Percentiles rank a stretch among this genome's conserved stretches.
These are phyloP conservation scores for Euphorbia tirucalli DNA, from an alignment of 345 rosid genomes.

Conservation along the genomic window DNA sequence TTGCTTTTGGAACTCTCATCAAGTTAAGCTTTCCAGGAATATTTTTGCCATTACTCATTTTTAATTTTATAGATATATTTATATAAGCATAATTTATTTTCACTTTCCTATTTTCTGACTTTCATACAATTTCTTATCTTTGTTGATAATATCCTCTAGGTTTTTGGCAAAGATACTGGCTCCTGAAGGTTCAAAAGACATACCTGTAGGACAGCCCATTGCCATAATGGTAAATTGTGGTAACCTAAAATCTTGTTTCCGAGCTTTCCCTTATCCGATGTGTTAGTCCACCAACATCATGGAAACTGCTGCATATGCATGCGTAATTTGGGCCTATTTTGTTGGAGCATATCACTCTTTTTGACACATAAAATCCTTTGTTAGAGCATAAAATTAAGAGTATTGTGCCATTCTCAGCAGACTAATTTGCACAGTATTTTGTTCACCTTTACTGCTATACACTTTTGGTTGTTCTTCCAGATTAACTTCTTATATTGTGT, in stretches of 20 bases:
- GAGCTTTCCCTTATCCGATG: too few relatives aligned
- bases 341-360: neutral
- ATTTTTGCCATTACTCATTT: neutral
- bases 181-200: constrained; percentile 89
- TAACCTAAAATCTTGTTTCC: constrained; percentile 3
- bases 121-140: neutral
- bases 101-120: neutral
- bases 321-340: neutral
- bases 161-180: constrained; percentile 83
- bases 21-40: neutral
- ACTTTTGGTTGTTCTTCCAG: constrained; percentile 6
- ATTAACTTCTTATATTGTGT: neutral
- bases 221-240: constrained; percentile 64
- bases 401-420: neutral
- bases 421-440: neutral
- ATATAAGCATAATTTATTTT: too few relatives aligned
- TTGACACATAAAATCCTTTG: neutral
- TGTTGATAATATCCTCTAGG: constrained; percentile 35
- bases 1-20: neutral
- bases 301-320: neutral
- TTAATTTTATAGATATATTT: too few relatives aligned
- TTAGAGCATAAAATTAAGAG: neutral
- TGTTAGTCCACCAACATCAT: neutral
- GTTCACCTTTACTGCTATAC: constrained; percentile 1
- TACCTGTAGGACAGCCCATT: constrained; percentile 84